phyloP scores from a whole-genome alignment of 2,329 filamentous ascomycete genomes.

The Ophiostoma sp. region DNA sequence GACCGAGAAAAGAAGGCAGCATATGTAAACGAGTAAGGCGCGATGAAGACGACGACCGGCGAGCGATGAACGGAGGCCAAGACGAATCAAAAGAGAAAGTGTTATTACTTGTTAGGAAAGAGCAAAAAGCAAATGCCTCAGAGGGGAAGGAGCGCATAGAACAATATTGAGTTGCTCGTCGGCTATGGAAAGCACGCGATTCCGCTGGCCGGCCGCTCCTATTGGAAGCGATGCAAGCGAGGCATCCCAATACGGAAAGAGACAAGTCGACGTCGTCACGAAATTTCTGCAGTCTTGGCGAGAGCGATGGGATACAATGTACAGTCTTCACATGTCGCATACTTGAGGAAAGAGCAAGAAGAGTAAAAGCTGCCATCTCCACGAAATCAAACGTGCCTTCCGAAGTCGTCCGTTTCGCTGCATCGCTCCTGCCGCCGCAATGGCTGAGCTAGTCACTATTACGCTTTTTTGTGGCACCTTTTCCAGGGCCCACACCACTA shows the following conservation, averaged over 20 bases:
- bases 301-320: not conserved
- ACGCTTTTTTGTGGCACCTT: not conserved
- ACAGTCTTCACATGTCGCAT: not conserved
- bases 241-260: not conserved
- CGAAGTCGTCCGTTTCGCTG: slow-evolving; percentile 20
- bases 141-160: not conserved
- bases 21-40: not conserved
- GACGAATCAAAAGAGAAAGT: not conserved
- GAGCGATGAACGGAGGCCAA: not conserved
- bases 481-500: not conserved
- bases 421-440: not conserved
- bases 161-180: not conserved
- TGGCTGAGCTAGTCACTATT: not conserved
- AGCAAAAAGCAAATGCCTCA: slow-evolving; percentile 4
- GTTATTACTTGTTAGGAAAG: not conserved
- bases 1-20: not conserved
- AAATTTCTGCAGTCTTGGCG: slow-evolving; percentile 4
- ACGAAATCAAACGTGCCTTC: slow-evolving; percentile 4
- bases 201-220: not conserved
- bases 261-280: not conserved
- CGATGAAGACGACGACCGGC: not conserved
- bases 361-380: not conserved
- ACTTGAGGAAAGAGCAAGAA: not conserved
- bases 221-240: not conserved
- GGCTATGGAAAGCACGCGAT: slow-evolving; percentile 5